Percentiles rank a stretch among this genome's conserved stretches.
phyloP scores from a whole-genome alignment of 148 eudicot genomes.

The Cornus kousa region DNA sequence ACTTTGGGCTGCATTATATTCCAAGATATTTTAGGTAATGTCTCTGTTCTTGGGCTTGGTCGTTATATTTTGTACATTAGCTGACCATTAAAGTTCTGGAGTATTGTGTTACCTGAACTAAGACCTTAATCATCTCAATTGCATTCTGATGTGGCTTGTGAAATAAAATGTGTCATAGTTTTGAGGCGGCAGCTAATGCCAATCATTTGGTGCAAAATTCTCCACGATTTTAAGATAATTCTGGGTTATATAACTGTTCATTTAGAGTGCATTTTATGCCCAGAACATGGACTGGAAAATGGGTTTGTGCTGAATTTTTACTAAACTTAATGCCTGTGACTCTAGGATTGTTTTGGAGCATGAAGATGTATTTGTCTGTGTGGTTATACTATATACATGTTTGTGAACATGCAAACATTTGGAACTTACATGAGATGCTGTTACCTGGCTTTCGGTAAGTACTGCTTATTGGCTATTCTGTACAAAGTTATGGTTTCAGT shows the following conservation, averaged over 20 bases:
- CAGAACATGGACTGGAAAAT: not conserved
- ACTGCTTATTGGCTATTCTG: not conserved
- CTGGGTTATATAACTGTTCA: no score
- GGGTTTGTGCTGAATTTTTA: not conserved
- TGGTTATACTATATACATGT: not conserved
- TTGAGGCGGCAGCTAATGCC: not conserved
- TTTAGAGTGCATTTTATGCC: not conserved
- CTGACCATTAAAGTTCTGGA: not conserved
- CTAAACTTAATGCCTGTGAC: no score
- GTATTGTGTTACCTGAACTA: not conserved
- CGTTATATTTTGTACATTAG: not conserved
- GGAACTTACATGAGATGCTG: not conserved
- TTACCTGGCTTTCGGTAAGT: not conserved
- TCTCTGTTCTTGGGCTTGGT: not conserved
- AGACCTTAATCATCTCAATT: not conserved
- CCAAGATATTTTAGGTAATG: conserved; percentile 54
- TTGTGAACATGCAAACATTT: no score
- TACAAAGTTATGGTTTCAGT: not conserved
- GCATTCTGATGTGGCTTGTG: not conserved
- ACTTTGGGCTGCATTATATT: conserved; percentile 60
- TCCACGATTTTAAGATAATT: no score
- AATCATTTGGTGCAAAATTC: no score
- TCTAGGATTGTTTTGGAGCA: not conserved
- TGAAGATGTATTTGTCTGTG: not conserved
- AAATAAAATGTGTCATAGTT: not conserved